Evolutionary conservation across 179 eudicot genomes (phyloP), one percentile per base, ranked within the genome.

Genomic region (Silene noctiflora): DNA sequence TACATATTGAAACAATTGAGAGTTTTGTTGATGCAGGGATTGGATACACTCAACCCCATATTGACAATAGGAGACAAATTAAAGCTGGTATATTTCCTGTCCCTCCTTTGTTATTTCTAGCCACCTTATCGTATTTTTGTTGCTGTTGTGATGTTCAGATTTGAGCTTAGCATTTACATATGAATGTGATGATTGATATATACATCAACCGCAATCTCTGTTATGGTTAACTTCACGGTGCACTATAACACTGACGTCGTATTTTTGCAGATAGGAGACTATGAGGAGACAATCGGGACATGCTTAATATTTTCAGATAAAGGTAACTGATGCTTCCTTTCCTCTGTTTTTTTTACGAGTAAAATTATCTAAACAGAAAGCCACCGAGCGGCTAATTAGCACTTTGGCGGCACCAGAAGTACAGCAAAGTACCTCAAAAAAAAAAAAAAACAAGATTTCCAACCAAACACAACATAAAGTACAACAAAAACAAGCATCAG

Each of bases 231-330:
- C n/a, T 67, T 22, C 39, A 9, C 51, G 0, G 51, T 33, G 25
- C 35, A n/a, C 20, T n/a, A 25, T 55, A 3, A 24, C 25, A 14
- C n/a, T 1, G 20, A 4, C 4, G 6, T 25, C 46, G 1, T 56
- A 27, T 55, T 9, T 58, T 56, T 64, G 76, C 91, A 92, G 96
- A 82, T 92, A 74, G 96, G 96, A 55, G 89, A 89, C 78, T 92
- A 92, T 69, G 88, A 87, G 81, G 97, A 92, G 83, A 92, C 97
- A 60, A 78, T 88, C 51, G 97, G 96, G 76, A 88, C 97, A 66
- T 89, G 94, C 82, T 79, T 92, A 72, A 86, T 89, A 33, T 91
- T 92, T 77, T 83, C 79, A 35, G 96, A 89, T 78, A 84, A 65
- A 10, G 92, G 91, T 87, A 76, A 85, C 88, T 67, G 55, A 42